Conservation (phyloP, 208 protist genomes). For the Leishmania guyanensis region DNA sequence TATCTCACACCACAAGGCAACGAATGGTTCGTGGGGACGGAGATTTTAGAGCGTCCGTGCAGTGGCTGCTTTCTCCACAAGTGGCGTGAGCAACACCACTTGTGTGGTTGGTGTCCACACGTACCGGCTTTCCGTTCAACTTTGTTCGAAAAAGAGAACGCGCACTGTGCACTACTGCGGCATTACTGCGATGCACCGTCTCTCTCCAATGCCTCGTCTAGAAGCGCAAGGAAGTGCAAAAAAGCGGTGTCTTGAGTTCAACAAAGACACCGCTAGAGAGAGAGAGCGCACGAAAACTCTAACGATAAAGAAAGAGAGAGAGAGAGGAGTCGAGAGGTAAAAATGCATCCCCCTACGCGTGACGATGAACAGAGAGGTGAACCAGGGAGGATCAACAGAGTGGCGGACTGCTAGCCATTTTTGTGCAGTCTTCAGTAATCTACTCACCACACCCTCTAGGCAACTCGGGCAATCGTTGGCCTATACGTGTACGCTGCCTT, state of each 20-base stretch:
- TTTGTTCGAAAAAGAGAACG: not conserved
- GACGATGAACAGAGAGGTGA: not conserved
- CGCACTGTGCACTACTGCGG: not conserved
- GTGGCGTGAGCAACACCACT: not conserved
- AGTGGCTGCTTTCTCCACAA: too few species aligned
- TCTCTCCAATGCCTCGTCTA: not conserved
- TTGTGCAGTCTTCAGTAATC: not conserved
- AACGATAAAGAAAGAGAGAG: not conserved
- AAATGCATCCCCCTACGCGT: too few species aligned
- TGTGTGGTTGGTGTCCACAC: not conserved
- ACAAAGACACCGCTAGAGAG: not conserved
- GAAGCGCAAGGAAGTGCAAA: not conserved
- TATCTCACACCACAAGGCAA: not conserved
- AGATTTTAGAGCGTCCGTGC: not conserved
- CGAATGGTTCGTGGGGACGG: not conserved
- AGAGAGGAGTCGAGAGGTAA: not conserved
- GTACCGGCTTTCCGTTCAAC: not conserved
- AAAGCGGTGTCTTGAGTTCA: not conserved
- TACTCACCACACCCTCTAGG: not conserved
- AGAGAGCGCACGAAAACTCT: not conserved
- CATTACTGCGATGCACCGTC: not conserved
- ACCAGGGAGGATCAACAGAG: not conserved
- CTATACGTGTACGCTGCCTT: too few species aligned
- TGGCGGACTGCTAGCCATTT: not conserved
- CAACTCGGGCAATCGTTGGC: not conserved